Percentiles rank a stretch among this genome's conserved stretches.
phyloP scores from a whole-genome alignment of 1,284 basidiomycete genomes.

The Cutaneotrichosporon cutaneum region DNA sequence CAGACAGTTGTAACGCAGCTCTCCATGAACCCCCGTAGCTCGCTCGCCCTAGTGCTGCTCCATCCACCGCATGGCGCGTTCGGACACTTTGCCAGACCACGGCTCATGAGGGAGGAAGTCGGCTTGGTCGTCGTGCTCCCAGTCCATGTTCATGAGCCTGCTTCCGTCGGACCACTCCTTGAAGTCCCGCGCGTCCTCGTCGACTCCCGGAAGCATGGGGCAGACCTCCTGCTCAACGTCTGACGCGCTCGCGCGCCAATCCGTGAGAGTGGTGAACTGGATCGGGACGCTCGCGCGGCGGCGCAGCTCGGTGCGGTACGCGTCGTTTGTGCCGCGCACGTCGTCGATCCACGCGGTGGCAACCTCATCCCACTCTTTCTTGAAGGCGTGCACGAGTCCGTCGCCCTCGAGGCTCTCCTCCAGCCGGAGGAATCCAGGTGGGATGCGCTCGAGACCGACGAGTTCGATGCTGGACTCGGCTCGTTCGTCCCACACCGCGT shows the following conservation, averaged over 20 bases:
- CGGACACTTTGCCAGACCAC: background rate
- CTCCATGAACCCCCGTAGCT: no score
- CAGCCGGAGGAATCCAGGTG: background rate
- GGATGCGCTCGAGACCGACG: conserved; percentile 1
- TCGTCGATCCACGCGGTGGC: background rate
- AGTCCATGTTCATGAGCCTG: background rate
- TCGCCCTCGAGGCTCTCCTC: background rate
- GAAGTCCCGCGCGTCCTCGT: background rate
- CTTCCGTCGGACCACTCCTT: background rate
- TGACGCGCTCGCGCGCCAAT: background rate
- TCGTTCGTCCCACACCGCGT: background rate
- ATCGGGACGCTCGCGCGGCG: background rate
- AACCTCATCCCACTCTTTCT: no score
- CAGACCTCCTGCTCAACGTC: background rate
- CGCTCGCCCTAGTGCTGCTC: background rate
- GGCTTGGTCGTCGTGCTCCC: background rate
- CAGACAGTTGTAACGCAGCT: background rate
- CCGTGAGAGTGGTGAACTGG: background rate
- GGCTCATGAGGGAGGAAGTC: background rate
- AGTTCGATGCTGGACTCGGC: background rate
- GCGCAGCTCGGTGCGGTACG: background rate
- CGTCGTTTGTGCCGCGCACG: background rate
- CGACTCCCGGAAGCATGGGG: background rate
- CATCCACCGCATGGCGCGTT: background rate
- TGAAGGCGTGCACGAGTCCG: background rate